These are phyloP conservation scores for Cryptococcus sp. DNA, from an alignment of 1,284 basidiomycete genomes.

Conservation along the genomic window DNA sequence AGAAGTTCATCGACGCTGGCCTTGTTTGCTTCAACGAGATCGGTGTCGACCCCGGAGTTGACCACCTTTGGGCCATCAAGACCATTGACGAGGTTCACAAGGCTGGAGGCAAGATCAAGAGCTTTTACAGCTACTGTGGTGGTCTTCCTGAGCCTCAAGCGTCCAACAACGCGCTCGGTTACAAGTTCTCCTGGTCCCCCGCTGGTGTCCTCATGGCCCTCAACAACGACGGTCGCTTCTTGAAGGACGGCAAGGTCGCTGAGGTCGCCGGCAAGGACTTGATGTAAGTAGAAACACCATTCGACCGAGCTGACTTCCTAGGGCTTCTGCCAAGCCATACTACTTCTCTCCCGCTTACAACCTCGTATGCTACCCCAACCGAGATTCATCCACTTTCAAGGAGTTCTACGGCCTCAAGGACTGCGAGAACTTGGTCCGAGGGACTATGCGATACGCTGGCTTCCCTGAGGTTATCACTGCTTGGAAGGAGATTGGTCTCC, in stretches of 20 bases:
- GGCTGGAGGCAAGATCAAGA: slow-evolving; percentile 90
- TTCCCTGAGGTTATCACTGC: slow-evolving; percentile 96
- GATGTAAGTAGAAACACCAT: slow-evolving; percentile 59
- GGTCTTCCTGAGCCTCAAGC: slow-evolving; percentile 62
- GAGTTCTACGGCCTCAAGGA: slow-evolving; percentile 88
- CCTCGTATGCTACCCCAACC: slow-evolving; percentile 97
- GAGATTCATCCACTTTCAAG: slow-evolving; percentile 87
- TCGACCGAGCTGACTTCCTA: slow-evolving; percentile 3
- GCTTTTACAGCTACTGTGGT: slow-evolving; percentile 96
- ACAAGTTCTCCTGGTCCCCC: slow-evolving; percentile 99
- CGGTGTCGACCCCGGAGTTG: slow-evolving; percentile 71
- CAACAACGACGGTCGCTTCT: slow-evolving; percentile 86
- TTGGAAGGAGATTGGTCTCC: slow-evolving; percentile 84
- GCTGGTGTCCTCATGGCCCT: slow-evolving; percentile 94
- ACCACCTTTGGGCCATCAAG: slow-evolving; percentile 96
- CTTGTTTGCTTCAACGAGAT: slow-evolving; percentile 98
- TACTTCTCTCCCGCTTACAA: slow-evolving; percentile 94
- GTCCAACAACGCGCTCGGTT: slow-evolving; percentile 92
- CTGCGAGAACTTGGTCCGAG: slow-evolving; percentile 87
- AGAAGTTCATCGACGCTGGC: slow-evolving; percentile 80
- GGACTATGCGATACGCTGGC: slow-evolving; percentile 93
- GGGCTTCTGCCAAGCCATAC: slow-evolving; percentile 79
- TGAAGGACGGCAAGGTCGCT: slow-evolving; percentile 66
- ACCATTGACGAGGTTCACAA: slow-evolving; percentile 91
- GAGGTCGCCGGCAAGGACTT: slow-evolving; percentile 68